Base-by-base conservation (phyloP, 768 basidiomycete species). In the Hericium coralloides region DNA sequence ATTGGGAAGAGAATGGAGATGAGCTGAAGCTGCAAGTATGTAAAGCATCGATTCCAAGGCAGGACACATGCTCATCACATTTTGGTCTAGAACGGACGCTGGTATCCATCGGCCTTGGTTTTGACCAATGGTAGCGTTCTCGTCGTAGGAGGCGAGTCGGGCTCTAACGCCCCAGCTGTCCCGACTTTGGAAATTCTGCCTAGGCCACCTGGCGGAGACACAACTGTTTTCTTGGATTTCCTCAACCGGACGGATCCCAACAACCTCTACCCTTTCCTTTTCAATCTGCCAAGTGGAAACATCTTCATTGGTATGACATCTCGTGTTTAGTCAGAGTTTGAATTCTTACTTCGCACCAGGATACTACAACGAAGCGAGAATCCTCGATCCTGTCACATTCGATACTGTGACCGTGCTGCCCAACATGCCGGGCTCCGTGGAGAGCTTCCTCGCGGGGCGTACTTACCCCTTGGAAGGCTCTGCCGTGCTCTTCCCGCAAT, bases 341-440 rank as follows among this genome's bases (percentile, higher is more conserved):
- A 36, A 1, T 14, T 41, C 49, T 52, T 0, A 45, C 53, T 25
- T 57, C 23, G 3, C 37, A 17, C 8, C 58, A 89, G 87, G 76
- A 0, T 90, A 91, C 64, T 90, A 83, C 72, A 91, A 92, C 59
- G 85, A 91, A 68, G 89, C 89, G 0, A 82, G 89, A 15, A 80
- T 91, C 58, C 72, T 91, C 25, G 78, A 91, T 57, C 82, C 85
- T 0, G 72, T 66, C 12, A 86, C 79, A 1, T 89, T 91, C 60
- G 69, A 74, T 20, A 90, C 89, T 0, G 67, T 82, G 55, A 69
- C 69, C 5, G 69, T 72, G 7, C 68, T 90, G 5, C 89, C 89
- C 15, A 88, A 89, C 62, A 82, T 87, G 60, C 89, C 89, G 0
- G 88, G 84, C 0, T 75, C 83, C 0, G 89, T 91, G 49, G 83